Conservation (phyloP, 495 filamentous ascomycete genomes). For the Pyrenula aspistea region DNA sequence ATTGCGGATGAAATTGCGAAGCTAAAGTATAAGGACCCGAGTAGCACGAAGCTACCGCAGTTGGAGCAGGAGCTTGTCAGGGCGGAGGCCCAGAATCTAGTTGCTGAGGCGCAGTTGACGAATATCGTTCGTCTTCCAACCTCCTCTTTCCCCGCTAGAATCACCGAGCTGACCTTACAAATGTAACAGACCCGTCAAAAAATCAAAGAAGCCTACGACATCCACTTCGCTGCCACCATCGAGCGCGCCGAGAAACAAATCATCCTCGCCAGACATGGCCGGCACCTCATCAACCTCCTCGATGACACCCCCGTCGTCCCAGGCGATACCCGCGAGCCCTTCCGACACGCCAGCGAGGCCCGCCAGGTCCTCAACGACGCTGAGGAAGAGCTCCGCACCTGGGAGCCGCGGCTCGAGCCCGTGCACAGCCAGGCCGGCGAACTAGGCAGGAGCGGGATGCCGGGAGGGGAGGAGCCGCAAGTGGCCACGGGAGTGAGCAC, state of each 20-base stretch:
- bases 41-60: conserved; percentile 58
- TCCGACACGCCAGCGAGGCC: conserved; percentile 50
- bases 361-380: conserved; percentile 84
- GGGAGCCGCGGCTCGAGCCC: conserved; percentile 50
- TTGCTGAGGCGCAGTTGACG: conserved; percentile 92
- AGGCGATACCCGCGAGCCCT: conserved; percentile 59
- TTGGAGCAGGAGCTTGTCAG: conserved; percentile 93
- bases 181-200: conserved; percentile 67
- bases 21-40: conserved; percentile 80
- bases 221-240: conserved; percentile 76
- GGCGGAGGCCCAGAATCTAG: conserved; percentile 87
- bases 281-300: conserved; percentile 73
- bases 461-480: background rate
- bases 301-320: conserved; percentile 87
- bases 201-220: conserved; percentile 82
- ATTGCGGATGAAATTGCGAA: conserved; percentile 81
- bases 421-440: conserved; percentile 25
- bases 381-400: conserved; percentile 72
- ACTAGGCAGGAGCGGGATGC: conserved; percentile 7
- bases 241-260: conserved; percentile 95
- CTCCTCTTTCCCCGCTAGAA: conserved; percentile 1
- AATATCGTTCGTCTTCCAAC: conserved; percentile 54
- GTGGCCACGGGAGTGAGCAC: background rate
- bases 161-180: background rate
- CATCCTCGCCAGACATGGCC: conserved; percentile 80